phyloP scores from a whole-genome alignment of 192 early-diverging fungal species.

The Linnemannia schmuckeri region DNA sequence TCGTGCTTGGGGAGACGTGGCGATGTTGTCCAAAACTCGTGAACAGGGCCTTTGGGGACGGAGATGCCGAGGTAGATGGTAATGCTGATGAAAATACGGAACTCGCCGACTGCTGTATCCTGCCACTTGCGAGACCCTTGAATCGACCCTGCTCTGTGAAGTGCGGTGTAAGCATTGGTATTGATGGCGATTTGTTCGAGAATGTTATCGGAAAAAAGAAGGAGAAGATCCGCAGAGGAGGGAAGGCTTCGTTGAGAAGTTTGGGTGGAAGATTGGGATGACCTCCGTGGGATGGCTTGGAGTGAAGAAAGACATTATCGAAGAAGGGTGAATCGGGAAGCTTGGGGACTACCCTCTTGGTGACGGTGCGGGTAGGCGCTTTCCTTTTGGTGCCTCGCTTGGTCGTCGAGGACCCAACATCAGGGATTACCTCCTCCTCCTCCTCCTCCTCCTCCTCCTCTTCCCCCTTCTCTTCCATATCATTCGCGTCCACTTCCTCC shows the following conservation, averaged over 20 bases:
- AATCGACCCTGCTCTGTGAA: not conserved
- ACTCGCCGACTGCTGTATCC: constrained; percentile 9
- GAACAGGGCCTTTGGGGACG: not conserved
- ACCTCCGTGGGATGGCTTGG: too few relatives aligned
- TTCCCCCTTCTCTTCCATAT: too few relatives aligned
- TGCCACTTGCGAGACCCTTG: constrained; percentile 13
- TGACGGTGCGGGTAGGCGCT: too few relatives aligned
- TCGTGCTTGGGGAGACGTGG: not conserved
- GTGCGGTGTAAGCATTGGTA: constrained; percentile 29
- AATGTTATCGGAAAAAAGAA: constrained; percentile 13
- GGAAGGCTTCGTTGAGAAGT: not conserved
- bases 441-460: too few relatives aligned
- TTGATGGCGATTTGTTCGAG: constrained; percentile 13
- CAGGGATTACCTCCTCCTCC: too few relatives aligned
- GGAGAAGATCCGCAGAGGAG: constrained; percentile 1
- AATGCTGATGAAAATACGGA: constrained; percentile 31
- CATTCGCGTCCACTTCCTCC: too few relatives aligned
- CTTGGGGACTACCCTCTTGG: too few relatives aligned
- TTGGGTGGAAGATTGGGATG: too few relatives aligned
- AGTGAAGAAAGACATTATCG: too few relatives aligned
- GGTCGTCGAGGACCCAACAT: too few relatives aligned
- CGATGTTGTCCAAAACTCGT: not conserved
- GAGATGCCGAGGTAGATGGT: constrained; percentile 40
- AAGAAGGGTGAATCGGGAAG: too few relatives aligned
- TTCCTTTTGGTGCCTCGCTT: too few relatives aligned